Percentiles rank a stretch among this genome's conserved stretches.
Evolutionary conservation across 768 basidiomycete species (phyloP).

Genomic region (Rhizopogon sp.): DNA sequence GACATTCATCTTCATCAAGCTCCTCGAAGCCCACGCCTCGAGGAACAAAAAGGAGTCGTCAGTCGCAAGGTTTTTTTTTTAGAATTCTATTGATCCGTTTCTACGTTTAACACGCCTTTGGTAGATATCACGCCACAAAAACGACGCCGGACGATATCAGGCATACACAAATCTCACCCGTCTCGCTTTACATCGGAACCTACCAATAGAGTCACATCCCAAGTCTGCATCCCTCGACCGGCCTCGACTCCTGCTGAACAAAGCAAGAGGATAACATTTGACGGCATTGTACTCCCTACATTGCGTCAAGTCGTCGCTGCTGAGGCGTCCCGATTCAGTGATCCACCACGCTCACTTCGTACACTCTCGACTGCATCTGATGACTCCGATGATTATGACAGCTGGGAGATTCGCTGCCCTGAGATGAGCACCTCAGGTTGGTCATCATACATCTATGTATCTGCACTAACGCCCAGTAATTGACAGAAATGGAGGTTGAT

Average conservation of each 20-base stretch:
- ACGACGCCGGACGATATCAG: constrained; percentile 13
- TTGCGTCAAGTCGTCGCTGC: constrained; percentile 11
- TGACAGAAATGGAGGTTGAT: constrained; percentile 19
- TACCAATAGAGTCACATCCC: constrained; percentile 16
- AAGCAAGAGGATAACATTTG: constrained; percentile 18
- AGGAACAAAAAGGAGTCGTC: background rate
- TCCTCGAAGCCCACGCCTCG: background rate
- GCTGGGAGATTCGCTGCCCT: constrained; percentile 24
- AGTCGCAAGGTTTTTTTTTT: background rate
- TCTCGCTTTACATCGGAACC: constrained; percentile 26
- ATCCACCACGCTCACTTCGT: background rate
- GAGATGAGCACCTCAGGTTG: constrained; percentile 17
- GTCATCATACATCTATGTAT: background rate
- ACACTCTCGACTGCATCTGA: constrained; percentile 7
- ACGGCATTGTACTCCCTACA: constrained; percentile 26
- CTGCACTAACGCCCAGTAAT: background rate
- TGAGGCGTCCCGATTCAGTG: background rate
- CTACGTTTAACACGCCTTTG: background rate
- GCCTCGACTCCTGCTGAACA: constrained; percentile 17
- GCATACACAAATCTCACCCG: constrained; percentile 6
- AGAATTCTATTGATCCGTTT: constrained; percentile 5
- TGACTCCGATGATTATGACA: constrained; percentile 22
- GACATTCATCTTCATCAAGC: background rate
- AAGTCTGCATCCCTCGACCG: constrained; percentile 11
- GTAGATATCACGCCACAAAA: constrained; percentile 17